Evolutionary conservation across 306 rosid species (phyloP).

Genomic region (Rubus parviflorus): DNA sequence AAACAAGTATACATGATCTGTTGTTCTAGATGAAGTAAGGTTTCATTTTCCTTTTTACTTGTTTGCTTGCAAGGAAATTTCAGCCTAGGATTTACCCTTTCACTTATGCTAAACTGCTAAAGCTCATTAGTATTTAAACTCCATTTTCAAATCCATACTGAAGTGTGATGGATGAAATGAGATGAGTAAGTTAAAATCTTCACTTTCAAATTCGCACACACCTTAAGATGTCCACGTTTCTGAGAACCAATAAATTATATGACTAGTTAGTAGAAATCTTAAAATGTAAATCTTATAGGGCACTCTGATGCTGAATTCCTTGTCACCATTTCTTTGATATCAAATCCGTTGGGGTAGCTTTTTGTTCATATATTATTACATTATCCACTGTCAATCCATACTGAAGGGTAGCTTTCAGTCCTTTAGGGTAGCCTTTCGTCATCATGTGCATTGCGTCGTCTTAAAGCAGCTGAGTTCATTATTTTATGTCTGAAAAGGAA

Average conservation of each 20-base stretch:
- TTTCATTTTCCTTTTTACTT: background rate
- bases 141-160: background rate
- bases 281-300: background rate
- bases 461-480: background rate
- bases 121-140: background rate
- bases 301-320: background rate
- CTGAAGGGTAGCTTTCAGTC: background rate
- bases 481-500: slow-evolving; percentile 1
- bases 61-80: background rate
- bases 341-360: background rate
- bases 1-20: background rate
- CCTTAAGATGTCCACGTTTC: background rate
- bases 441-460: background rate
- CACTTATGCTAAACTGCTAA: too few species aligned
- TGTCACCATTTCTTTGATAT: background rate
- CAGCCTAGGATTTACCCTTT: background rate
- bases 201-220: background rate
- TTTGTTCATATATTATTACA: background rate
- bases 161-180: background rate
- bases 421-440: background rate
- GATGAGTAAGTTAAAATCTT: background rate
- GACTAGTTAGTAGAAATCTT: background rate
- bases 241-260: background rate
- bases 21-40: background rate
- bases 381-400: background rate